phyloP scores from a whole-genome alignment of 257 asterid genomes.

The Plantago elongata region DNA sequence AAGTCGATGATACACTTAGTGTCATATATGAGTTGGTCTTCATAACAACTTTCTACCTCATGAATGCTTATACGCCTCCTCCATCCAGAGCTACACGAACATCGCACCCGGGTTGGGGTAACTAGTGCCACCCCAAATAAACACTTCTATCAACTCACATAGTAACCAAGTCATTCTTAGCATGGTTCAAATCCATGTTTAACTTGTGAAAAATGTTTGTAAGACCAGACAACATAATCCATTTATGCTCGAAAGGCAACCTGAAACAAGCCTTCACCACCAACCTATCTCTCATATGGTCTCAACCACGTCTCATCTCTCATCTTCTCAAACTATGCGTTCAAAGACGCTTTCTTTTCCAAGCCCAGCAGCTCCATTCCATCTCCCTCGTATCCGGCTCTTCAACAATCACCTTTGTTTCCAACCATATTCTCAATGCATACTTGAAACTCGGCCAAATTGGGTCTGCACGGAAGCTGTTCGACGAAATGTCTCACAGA shows the following conservation, averaged over 20 bases:
- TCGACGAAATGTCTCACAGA: conserved; percentile 53
- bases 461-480: conserved; percentile 41
- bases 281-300: conserved; percentile 39
- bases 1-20: too few relatives aligned
- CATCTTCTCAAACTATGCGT: conserved; percentile 63
- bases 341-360: conserved; percentile 36
- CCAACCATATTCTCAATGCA: conserved; percentile 60
- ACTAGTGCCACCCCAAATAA: too few relatives aligned
- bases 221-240: conserved; percentile 26
- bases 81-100: too few relatives aligned
- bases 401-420: conserved; percentile 45
- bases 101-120: too few relatives aligned
- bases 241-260: conserved; percentile 46
- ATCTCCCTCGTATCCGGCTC: conserved; percentile 49
- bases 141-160: too few relatives aligned
- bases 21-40: too few relatives aligned
- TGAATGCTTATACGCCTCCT: too few relatives aligned
- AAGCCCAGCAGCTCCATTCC: conserved; percentile 63
- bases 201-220: too few relatives aligned
- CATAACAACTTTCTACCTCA: too few relatives aligned
- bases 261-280: conserved; percentile 47
- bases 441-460: conserved; percentile 52
- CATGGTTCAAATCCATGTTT: too few relatives aligned
- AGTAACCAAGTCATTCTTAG: too few relatives aligned
- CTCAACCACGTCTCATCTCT: conserved; percentile 54